Conservation (phyloP, 2,329 filamentous ascomycete species). For the Periconia digitata region DNA sequence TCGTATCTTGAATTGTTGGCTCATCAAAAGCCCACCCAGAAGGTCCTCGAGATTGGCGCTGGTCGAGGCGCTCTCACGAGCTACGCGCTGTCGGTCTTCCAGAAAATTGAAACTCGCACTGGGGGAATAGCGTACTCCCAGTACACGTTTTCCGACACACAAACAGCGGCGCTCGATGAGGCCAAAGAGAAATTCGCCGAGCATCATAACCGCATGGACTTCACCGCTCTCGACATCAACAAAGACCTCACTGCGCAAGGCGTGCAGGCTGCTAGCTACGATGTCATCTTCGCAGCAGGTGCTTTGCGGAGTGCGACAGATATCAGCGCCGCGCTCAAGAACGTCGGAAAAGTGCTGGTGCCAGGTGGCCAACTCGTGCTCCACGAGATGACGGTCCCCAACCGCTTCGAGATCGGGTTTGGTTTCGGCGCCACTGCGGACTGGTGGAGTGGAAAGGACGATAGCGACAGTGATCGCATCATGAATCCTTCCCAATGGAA, state of each 20-base stretch:
- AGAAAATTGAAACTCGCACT: neutral
- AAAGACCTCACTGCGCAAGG: neutral
- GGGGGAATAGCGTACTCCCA: neutral
- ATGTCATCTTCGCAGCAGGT: neutral
- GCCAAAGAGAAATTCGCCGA: neutral
- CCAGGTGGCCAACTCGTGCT: neutral
- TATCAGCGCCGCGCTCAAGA: neutral
- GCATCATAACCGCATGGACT: neutral
- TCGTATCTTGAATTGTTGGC: slow-evolving; percentile 22
- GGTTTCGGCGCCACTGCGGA: neutral
- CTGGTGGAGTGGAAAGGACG: neutral
- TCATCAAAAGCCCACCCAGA: slow-evolving; percentile 7
- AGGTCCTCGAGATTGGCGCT: slow-evolving; percentile 14
- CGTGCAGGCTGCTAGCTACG: neutral
- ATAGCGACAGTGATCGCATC: neutral
- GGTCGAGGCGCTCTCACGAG: slow-evolving; percentile 9
- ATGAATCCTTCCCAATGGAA: slow-evolving; percentile 30
- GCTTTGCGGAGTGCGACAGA: neutral
- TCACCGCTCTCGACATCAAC: neutral
- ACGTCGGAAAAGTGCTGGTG: neutral
- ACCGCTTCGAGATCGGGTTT: neutral
- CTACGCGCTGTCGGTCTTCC: neutral
- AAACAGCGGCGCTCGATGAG: slow-evolving; percentile 7
- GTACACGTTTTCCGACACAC: slow-evolving; percentile 15
- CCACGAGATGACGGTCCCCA: slow-evolving; percentile 2